Base-by-base conservation (phyloP, 2,329 filamentous ascomycete genomes). In the Ceratocystis cacaofunesta region DNA sequence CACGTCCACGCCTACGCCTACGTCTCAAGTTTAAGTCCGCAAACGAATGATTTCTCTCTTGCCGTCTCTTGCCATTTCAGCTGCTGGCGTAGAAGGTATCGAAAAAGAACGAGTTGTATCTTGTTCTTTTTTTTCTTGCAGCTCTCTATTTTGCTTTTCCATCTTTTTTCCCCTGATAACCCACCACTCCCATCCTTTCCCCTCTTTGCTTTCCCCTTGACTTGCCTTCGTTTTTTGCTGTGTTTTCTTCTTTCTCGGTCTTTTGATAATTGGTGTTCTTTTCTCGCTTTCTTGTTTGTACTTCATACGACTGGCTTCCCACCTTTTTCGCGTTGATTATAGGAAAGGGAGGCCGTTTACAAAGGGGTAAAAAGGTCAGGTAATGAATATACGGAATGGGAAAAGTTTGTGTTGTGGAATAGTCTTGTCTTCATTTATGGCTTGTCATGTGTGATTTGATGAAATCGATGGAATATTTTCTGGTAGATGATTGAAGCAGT, bases 331-430 rank as follows among this genome's bases (percentile, higher is more conserved):
- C 25, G 8, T 57, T 57, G 50, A 28, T 28, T 17, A 30, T 57
- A 57, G 52, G 17, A 57, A 28, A 22, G 52, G 46, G 17, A 50
- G 46, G 46, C 22, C 46, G 46, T 57, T 28, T 57, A 15, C 22
- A 5, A 17, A 22, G 52, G 30, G 12, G 22, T 15, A 57, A 57
- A 57, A 57, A 57, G 22, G 52, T 28, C 52, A 57, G 52, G 52
- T 57, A 57, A 57, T 57, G 52, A 57, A 57, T 57, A 30, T 28
- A 57, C 25, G 25, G 52, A 57, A 57, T 57, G 52, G 52, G 15
- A n/a, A 57, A 57, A 32, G 52, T 57, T 36, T 28, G 30, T 30
- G 22, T 3, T 57, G 25, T 57, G 52, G 22, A 32, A 57, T 22
- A 50, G 46, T 36, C 32, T 36, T 36, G 32, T 10, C 46, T 50